Base-by-base conservation (phyloP, 495 filamentous ascomycete species). In the Talaromyces thailandensis region DNA sequence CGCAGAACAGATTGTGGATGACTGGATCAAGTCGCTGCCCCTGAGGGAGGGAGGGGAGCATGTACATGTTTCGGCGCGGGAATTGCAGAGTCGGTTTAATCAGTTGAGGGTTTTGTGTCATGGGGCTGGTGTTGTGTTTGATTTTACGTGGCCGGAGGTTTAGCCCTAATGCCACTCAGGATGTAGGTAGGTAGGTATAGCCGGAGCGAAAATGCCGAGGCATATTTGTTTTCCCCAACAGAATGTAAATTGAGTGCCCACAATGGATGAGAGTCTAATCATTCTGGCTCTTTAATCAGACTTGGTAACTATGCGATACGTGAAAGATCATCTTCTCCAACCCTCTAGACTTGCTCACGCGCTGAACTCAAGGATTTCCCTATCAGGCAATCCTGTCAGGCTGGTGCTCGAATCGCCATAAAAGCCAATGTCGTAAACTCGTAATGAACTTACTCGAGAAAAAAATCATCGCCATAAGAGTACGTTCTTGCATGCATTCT, bases 1-100 rank as follows among this genome's bases (percentile, higher is more conserved):
- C 14, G 57, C 57, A 29, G 57, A 60, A 25, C 21, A 25, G 21
- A 60, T 60, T 43, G 32, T 60, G 18, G 57, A 60, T 48, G 24
- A 29, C 12, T 60, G 57, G 57, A 28, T 26, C 21, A 43, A 60
- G 40, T 45, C 31, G 1, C n/a, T 60, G 4, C 57, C 57, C 3
- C 23, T 60, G 8, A 11, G 57, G 1, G 57, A 60, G 7, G 23
- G 23, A 3, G 32, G 18, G 5, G 57, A 60, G 40, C 23, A 45
- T 48, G 31, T 60, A 12, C 32, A 43, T 29, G 18, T 43, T 16
- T 28, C 23, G 32, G 31, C 32, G 2, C 32, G 32, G 21, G 32
- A 21, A 23, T 29, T 60, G 6, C 32, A 26, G 32, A 48, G 31
- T 16, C 35, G 25, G 3, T 43, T 45, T 18, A 60, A 60, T n/a